Evolutionary conservation across 2,329 filamentous ascomycete genomes (phyloP).

Genomic region (Paracorniculantispora psalliotae): DNA sequence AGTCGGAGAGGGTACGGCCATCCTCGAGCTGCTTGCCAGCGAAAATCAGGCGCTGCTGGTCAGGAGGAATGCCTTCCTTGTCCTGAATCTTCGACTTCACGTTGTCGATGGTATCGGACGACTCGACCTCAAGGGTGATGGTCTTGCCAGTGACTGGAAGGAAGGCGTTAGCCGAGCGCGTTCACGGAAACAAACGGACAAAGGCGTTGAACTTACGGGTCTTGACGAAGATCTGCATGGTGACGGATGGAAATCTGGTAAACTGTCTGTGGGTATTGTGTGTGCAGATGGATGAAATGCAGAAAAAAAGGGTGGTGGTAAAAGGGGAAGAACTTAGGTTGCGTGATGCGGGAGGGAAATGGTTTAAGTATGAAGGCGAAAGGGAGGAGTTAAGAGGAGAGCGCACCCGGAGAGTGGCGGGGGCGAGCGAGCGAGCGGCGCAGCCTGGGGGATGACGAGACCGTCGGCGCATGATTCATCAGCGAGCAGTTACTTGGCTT

Average conservation of each 20-base stretch:
- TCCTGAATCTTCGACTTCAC: no score
- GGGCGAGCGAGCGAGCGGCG: no score
- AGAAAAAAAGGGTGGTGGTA: constrained; percentile 15
- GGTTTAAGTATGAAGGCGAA: constrained; percentile 29
- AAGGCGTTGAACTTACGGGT: constrained; percentile 61
- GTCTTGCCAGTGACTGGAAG: constrained; percentile 61
- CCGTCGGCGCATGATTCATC: constrained; percentile 32
- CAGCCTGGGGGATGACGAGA: constrained; percentile 23
- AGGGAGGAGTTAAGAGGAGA: no score
- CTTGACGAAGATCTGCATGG: constrained; percentile 98
- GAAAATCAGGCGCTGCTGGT: constrained; percentile 94
- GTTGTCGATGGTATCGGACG: no score
- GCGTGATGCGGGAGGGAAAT: constrained; percentile 21
- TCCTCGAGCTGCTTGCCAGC: constrained; percentile 97
- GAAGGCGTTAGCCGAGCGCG: constrained; percentile 20
- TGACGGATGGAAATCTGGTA: constrained; percentile 10
- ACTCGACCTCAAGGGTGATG: no score
- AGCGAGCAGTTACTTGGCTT: constrained; percentile 23
- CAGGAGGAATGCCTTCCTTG: constrained; percentile 88
- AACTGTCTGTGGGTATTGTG: constrained; percentile 3
- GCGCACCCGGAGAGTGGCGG: constrained; percentile 27
- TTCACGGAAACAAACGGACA: not conserved
- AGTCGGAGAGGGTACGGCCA: constrained; percentile 56
- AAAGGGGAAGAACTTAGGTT: constrained; percentile 15
- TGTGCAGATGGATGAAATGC: not conserved